These are phyloP conservation scores for Isabelozyma rhagii DNA, from an alignment of 805 yeast species.

Conservation along the genomic window DNA sequence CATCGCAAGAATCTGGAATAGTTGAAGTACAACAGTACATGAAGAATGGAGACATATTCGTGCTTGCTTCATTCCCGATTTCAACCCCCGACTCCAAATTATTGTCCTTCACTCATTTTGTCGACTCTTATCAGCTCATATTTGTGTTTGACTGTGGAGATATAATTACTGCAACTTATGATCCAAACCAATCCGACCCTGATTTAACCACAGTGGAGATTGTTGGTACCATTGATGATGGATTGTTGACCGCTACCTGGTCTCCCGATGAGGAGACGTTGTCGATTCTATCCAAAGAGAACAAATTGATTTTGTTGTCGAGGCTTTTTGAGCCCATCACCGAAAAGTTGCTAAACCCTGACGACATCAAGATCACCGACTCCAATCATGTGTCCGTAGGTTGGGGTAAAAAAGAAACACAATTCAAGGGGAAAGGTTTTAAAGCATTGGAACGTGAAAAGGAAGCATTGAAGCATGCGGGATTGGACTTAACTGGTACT, in stretches of 20 bases:
- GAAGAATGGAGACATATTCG: conserved; percentile 56
- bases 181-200: conserved; percentile 42
- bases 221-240: conserved; percentile 81
- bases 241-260: conserved; percentile 75
- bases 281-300: conserved; percentile 60
- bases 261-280: conserved; percentile 88
- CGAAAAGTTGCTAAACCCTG: conserved; percentile 55
- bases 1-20: conserved; percentile 48
- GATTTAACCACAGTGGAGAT: conserved; percentile 63
- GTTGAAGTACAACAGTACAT: conserved; percentile 76
- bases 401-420: conserved; percentile 98
- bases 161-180: conserved; percentile 64
- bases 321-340: conserved; percentile 75
- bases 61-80: conserved; percentile 61
- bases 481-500: conserved; percentile 63
- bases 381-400: conserved; percentile 93
- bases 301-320: conserved; percentile 63
- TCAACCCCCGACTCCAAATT: conserved; percentile 34
- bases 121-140: conserved; percentile 63
- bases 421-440: conserved; percentile 91
- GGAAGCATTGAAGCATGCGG: conserved; percentile 58
- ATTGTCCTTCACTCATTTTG: conserved; percentile 62
- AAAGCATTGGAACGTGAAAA: conserved; percentile 69
- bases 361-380: conserved; percentile 56
- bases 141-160: conserved; percentile 76